These are phyloP conservation scores for Pelomyxa schiedti DNA, from an alignment of 78 protist genomes.

Conservation along the genomic window DNA sequence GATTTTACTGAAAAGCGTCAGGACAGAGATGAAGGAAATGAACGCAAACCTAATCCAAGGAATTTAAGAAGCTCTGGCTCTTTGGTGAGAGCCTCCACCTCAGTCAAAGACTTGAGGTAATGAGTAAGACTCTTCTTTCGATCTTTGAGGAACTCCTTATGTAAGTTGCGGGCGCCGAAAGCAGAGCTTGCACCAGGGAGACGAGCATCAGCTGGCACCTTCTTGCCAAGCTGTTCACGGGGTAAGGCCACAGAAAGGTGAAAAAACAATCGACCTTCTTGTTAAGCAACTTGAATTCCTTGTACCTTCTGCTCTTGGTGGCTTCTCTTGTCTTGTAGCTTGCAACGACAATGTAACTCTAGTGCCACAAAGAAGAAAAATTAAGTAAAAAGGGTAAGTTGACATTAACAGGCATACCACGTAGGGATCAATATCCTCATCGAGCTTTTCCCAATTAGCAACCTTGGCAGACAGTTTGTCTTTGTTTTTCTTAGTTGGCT, in stretches of 20 bases:
- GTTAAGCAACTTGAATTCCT: not conserved
- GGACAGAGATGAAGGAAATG: no score
- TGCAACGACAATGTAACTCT: not conserved
- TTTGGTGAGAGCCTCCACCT: not conserved
- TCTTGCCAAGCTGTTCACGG: no score
- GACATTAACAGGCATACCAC: not conserved
- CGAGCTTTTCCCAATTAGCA: not conserved
- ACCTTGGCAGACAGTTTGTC: no score
- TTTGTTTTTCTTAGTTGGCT: no score
- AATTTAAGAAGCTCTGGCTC: not conserved
- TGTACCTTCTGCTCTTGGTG: not conserved
- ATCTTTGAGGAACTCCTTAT: not conserved
- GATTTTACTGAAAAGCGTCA: no score
- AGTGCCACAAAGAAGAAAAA: no score
- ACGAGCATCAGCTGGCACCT: no score
- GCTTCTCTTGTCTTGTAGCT: not conserved
- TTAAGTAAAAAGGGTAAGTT: not conserved
- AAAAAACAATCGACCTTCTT: no score
- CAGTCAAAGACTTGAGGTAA: not conserved
- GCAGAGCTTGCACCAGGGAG: not conserved
- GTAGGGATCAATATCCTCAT: not conserved
- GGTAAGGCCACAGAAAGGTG: no score
- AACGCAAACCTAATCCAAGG: no score
- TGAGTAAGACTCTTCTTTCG: not conserved
- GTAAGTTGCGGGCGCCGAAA: not conserved